Conservation (phyloP, 768 basidiomycete genomes). For the Phylloporus scabripes region DNA sequence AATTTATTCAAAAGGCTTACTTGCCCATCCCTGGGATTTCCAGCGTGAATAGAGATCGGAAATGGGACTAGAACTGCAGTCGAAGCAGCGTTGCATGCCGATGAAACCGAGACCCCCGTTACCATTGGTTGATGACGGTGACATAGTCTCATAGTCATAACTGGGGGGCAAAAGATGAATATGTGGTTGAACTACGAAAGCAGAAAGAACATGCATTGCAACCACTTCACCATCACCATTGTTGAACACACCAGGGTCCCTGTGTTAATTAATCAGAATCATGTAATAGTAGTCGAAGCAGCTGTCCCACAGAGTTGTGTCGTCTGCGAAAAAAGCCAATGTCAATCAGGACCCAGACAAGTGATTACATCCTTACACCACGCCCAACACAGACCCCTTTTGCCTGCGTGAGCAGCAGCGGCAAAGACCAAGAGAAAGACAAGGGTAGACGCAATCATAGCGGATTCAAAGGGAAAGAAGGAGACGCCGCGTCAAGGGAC, state of each 20-base stretch:
- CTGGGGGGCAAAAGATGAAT: not conserved
- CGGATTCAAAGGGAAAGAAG: not conserved
- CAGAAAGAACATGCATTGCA: slow-evolving; percentile 24
- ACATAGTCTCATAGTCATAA: slow-evolving; percentile 34
- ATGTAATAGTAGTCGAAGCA: not conserved
- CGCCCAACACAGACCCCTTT: slow-evolving; percentile 35
- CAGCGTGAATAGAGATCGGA: slow-evolving; percentile 29
- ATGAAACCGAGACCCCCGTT: slow-evolving; percentile 35
- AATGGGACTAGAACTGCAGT: slow-evolving; percentile 35
- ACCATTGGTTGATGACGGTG: slow-evolving; percentile 33
- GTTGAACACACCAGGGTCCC: slow-evolving; percentile 28
- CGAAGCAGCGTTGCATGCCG: slow-evolving; percentile 36
- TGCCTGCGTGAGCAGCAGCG: slow-evolving; percentile 28
- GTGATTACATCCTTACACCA: slow-evolving; percentile 21
- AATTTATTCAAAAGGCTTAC: slow-evolving; percentile 13
- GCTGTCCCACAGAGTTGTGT: slow-evolving; percentile 26
- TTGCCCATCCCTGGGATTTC: slow-evolving; percentile 29
- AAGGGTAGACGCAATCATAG: slow-evolving; percentile 20
- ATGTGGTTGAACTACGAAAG: not conserved
- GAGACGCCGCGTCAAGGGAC: not conserved
- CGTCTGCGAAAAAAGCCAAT: slow-evolving; percentile 13
- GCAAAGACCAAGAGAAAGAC: slow-evolving; percentile 17
- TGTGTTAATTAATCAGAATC: slow-evolving; percentile 8
- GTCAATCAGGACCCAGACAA: not conserved
- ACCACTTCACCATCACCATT: slow-evolving; percentile 33